Evolutionary conservation across 371 early-diverging fungal species (phyloP).

Genomic region (Vairimorpha ceranae): DNA sequence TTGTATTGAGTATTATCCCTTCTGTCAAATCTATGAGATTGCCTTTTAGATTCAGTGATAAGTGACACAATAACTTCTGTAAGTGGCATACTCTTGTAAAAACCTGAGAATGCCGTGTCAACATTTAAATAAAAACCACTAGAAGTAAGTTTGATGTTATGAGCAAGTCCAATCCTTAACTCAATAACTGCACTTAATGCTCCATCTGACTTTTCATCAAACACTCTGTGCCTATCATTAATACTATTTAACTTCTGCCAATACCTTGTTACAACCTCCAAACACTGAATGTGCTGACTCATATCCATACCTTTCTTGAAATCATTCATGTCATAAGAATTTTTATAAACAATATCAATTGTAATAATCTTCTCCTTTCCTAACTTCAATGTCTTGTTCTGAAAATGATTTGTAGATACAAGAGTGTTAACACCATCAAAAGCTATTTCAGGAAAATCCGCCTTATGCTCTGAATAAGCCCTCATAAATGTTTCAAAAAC

Average conservation of each 20-base stretch:
- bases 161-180: slow-evolving; percentile 38
- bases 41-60: not conserved
- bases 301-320: not conserved
- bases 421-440: slow-evolving; percentile 45
- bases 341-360: slow-evolving; percentile 21
- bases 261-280: slow-evolving; percentile 26
- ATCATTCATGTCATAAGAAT: slow-evolving; percentile 12
- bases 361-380: slow-evolving; percentile 3
- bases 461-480: not conserved
- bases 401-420: slow-evolving; percentile 27
- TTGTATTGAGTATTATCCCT: not conserved
- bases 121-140: slow-evolving; percentile 45
- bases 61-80: slow-evolving; percentile 26
- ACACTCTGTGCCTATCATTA: slow-evolving; percentile 29
- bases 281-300: slow-evolving; percentile 21
- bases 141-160: slow-evolving; percentile 25
- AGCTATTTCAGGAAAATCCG: not conserved
- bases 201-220: not conserved
- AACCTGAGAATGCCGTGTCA: slow-evolving; percentile 42
- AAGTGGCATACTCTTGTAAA: slow-evolving; percentile 30
- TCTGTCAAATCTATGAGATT: not conserved
- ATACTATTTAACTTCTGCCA: slow-evolving; percentile 14
- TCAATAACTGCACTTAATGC: slow-evolving; percentile 38
- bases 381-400: slow-evolving; percentile 4
- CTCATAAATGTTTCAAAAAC: not conserved